phyloP scores from a whole-genome alignment of 2,329 filamentous ascomycete species.

The Cercospora sp. region DNA sequence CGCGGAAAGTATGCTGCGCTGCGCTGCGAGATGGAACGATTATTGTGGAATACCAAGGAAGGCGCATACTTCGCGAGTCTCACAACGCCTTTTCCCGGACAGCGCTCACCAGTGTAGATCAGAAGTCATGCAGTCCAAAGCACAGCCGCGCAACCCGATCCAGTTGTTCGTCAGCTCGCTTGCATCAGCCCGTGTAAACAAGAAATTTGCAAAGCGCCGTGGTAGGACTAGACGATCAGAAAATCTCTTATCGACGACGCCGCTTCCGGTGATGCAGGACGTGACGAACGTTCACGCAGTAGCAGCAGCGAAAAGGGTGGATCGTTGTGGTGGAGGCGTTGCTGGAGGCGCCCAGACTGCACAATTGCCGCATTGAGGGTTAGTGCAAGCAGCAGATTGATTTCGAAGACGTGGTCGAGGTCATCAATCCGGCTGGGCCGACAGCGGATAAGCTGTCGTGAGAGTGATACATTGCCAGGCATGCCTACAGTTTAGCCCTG shows the following conservation, averaged over 20 bases:
- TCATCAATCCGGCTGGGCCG: conserved; percentile 13
- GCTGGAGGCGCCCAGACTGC: conserved; percentile 9
- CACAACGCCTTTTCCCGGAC: conserved; percentile 4
- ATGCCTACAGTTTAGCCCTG: conserved; percentile 11
- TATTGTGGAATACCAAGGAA: conserved; percentile 2
- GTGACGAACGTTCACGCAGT: conserved; percentile 2
- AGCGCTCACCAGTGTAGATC: conserved; percentile 12
- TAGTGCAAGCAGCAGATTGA: conserved; percentile 8
- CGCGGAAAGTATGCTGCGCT: conserved; percentile 7
- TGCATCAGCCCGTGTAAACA: conserved; percentile 4
- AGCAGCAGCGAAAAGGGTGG: conserved; percentile 3
- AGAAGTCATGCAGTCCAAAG: conserved; percentile 11
- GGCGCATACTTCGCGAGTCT: conserved; percentile 7
- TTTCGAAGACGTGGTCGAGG: conserved; percentile 13
- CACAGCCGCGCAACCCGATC: conserved; percentile 6
- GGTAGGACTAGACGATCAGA: conserved; percentile 7
- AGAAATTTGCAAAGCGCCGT: conserved; percentile 9
- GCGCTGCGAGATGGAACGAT: neutral
- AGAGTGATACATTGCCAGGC: conserved; percentile 3
- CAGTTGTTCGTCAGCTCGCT: conserved; percentile 8
- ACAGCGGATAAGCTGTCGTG: conserved; percentile 17
- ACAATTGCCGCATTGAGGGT: conserved; percentile 10
- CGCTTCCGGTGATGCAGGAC: conserved; percentile 5
- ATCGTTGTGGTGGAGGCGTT: conserved; percentile 9
- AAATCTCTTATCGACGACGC: neutral